Conservation (phyloP, 177 flowering plant genomes). For the Tripterygium wilfordii region DNA sequence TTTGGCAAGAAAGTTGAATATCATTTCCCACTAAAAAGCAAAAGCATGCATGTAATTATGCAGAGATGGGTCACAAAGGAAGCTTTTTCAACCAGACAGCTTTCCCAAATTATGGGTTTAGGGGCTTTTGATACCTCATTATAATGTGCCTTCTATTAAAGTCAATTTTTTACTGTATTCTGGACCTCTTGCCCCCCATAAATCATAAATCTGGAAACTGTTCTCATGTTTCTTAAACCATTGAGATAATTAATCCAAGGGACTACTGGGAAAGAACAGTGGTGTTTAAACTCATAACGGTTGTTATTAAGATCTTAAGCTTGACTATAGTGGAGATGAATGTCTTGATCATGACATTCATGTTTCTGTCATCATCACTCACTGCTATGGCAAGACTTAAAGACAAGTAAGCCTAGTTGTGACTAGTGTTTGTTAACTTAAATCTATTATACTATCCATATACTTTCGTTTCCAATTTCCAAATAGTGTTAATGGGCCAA, state of each 20-base stretch:
- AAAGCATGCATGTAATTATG: slow-evolving; percentile 27
- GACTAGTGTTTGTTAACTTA: slow-evolving; percentile 24
- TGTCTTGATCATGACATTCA: slow-evolving; percentile 6
- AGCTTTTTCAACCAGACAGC: slow-evolving; percentile 27
- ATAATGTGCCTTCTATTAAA: slow-evolving; percentile 17
- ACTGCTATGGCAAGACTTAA: slow-evolving; percentile 25
- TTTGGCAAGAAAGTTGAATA: slow-evolving; percentile 29
- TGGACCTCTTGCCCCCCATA: background rate
- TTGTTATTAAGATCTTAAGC: slow-evolving; percentile 23
- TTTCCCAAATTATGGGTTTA: slow-evolving; percentile 6
- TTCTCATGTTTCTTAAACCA: too few species aligned
- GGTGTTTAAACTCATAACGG: slow-evolving; percentile 12
- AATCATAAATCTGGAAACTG: too few species aligned
- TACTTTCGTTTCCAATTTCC: slow-evolving; percentile 40
- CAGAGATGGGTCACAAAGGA: slow-evolving; percentile 17
- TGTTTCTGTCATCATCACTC: slow-evolving; percentile 17
- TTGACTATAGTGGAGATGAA: slow-evolving; percentile 19
- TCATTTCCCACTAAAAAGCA: slow-evolving; percentile 29
- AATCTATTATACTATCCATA: slow-evolving; percentile 31
- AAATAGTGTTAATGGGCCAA: slow-evolving; percentile 21
- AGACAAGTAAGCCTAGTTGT: slow-evolving; percentile 14
- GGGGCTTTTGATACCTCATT: background rate
- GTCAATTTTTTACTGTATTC: slow-evolving; percentile 10
- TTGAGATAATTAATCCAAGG: background rate
- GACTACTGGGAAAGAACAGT: slow-evolving; percentile 4